These are phyloP conservation scores for Lomentospora prolificans DNA, from an alignment of 2,329 filamentous ascomycete species.

Conservation along the genomic window DNA sequence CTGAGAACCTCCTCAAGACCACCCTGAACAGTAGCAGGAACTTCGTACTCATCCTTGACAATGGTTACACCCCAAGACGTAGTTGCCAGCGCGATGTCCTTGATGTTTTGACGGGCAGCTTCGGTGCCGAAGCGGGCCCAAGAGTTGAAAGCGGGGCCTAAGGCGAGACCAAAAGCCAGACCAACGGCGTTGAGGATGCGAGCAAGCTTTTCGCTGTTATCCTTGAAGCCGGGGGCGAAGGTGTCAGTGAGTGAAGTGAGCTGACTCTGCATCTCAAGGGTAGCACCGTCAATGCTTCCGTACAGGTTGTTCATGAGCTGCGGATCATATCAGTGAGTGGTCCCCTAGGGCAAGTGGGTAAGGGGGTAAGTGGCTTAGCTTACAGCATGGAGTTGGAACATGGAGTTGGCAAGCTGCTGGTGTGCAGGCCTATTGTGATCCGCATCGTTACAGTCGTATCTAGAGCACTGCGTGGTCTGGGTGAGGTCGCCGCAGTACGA, in stretches of 20 bases:
- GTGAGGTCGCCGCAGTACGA: background rate
- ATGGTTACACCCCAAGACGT: background rate
- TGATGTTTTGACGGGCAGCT: background rate
- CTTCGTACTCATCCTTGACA: background rate
- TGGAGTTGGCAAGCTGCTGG: background rate
- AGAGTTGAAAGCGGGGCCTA: background rate
- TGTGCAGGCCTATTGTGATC: background rate
- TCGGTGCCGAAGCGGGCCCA: background rate
- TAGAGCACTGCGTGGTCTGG: background rate
- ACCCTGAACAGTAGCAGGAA: background rate
- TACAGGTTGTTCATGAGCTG: background rate
- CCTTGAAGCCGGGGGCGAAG: background rate
- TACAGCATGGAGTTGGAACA: background rate
- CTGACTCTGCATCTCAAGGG: background rate
- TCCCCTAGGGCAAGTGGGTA: background rate
- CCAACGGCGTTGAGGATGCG: background rate
- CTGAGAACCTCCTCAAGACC: background rate
- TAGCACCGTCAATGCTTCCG: background rate
- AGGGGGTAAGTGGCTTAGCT: background rate
- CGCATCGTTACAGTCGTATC: background rate
- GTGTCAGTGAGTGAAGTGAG: background rate
- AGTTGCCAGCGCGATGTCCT: background rate
- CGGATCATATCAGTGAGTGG: background rate
- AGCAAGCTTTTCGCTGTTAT: background rate
- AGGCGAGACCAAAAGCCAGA: background rate